These are phyloP conservation scores for Boletus huronensis DNA, from an alignment of 768 basidiomycete species.

Conservation along the genomic window DNA sequence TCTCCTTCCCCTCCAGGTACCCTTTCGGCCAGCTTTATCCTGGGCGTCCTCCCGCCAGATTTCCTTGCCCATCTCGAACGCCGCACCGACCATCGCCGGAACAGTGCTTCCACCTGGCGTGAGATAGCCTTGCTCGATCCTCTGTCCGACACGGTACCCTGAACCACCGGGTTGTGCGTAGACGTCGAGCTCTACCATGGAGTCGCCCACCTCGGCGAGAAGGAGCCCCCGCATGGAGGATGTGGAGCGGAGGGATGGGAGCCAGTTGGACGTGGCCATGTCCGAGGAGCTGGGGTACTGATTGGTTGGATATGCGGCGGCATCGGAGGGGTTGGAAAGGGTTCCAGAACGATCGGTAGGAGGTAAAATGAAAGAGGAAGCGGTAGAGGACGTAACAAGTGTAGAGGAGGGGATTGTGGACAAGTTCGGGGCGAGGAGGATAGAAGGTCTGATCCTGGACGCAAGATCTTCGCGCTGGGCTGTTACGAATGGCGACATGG, in stretches of 20 bases:
- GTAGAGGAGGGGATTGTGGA: slow-evolving; percentile 29
- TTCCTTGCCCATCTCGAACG: slow-evolving; percentile 20
- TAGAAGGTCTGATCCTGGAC: slow-evolving; percentile 9
- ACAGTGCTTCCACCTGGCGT: slow-evolving; percentile 30
- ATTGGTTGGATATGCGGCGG: slow-evolving; percentile 10
- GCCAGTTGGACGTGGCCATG: slow-evolving; percentile 7
- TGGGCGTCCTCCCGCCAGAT: slow-evolving; percentile 20
- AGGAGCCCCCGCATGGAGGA: slow-evolving; percentile 46
- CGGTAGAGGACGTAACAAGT: slow-evolving; percentile 21
- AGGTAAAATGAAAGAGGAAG: slow-evolving; percentile 25
- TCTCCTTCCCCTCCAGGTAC: slow-evolving; percentile 16
- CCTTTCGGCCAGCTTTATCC: slow-evolving; percentile 2
- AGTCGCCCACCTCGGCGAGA: slow-evolving; percentile 45
- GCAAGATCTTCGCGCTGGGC: not conserved
- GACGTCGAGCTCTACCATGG: slow-evolving; percentile 44
- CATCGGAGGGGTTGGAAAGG: slow-evolving; percentile 18
- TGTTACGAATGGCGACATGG: slow-evolving; percentile 11
- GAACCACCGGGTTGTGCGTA: slow-evolving; percentile 33
- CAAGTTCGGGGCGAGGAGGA: slow-evolving; percentile 19
- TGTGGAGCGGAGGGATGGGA: slow-evolving; percentile 32
- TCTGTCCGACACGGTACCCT: slow-evolving; percentile 40
- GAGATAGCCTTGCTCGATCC: slow-evolving; percentile 33
- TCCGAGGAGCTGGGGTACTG: slow-evolving; percentile 7
- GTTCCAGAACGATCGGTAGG: slow-evolving; percentile 14
- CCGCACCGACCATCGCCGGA: slow-evolving; percentile 4